Conservation (phyloP, 768 basidiomycete species). For the Leccinum aurantiacum region DNA sequence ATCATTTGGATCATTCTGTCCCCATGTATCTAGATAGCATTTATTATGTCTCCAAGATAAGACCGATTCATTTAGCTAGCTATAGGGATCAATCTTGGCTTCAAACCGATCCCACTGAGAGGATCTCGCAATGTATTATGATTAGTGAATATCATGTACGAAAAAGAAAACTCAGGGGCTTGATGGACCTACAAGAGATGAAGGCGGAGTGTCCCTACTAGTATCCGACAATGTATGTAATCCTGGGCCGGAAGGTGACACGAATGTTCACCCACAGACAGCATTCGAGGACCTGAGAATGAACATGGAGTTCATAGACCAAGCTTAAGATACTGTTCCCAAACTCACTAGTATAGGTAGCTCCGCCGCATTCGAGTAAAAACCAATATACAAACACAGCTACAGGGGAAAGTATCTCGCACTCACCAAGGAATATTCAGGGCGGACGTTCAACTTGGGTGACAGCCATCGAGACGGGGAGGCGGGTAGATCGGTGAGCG, state of each 20-base stretch:
- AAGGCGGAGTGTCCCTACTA: not conserved
- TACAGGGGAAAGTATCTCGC: not conserved
- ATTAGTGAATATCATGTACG: not conserved
- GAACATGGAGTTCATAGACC: no score
- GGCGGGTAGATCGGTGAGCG: not conserved
- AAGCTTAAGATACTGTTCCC: not conserved
- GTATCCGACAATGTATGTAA: not conserved
- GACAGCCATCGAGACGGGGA: not conserved
- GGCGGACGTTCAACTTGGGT: not conserved
- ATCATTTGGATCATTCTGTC: not conserved
- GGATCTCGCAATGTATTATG: not conserved
- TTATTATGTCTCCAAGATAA: not conserved
- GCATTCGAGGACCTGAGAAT: not conserved
- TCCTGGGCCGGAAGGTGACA: not conserved
- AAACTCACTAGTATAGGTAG: not conserved
- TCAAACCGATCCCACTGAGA: not conserved
- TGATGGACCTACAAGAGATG: not conserved
- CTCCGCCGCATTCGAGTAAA: not conserved
- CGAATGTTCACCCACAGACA: not conserved
- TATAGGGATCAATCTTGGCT: not conserved
- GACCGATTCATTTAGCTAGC: conserved; percentile 1
- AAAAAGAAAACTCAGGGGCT: not conserved
- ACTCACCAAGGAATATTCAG: not conserved
- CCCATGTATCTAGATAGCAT: not conserved
- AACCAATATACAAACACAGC: not conserved